Evolutionary conservation across 164 flowering plant genomes (phyloP).

Genomic region (Hamamelis virginiana): DNA sequence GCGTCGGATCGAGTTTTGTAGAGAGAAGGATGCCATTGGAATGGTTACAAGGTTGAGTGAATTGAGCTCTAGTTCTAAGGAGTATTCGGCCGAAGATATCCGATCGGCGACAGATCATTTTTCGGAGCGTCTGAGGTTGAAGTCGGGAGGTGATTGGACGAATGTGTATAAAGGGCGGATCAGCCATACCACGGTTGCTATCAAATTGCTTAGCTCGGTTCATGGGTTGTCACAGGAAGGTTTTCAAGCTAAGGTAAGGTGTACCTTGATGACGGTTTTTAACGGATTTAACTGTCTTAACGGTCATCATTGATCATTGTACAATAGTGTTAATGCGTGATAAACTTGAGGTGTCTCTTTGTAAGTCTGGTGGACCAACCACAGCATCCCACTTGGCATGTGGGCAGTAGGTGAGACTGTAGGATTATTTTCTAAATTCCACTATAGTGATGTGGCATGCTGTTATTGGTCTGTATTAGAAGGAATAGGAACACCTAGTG

Average conservation of each 20-base stretch:
- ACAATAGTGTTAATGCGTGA: background rate
- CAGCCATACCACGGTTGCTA: slow-evolving; percentile 34
- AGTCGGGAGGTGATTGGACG: slow-evolving; percentile 28
- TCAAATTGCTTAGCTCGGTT: slow-evolving; percentile 34
- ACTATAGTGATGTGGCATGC: no score
- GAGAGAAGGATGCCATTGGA: slow-evolving; percentile 48
- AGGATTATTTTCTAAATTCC: no score
- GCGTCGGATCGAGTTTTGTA: slow-evolving; percentile 57
- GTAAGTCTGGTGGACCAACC: background rate
- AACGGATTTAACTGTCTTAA: no score
- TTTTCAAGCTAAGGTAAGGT: slow-evolving; percentile 45
- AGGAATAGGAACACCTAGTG: no score
- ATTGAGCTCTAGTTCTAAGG: slow-evolving; percentile 32
- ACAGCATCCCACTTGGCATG: no score
- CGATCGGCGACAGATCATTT: slow-evolving; percentile 49
- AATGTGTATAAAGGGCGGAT: slow-evolving; percentile 47
- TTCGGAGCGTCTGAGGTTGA: slow-evolving; percentile 37
- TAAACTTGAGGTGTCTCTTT: background rate
- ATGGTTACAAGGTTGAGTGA: slow-evolving; percentile 20
- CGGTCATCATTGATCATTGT: background rate
- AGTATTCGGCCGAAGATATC: slow-evolving; percentile 50
- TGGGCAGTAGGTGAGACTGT: no score
- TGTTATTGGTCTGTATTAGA: no score
- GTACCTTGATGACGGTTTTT: no score
- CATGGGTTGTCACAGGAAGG: slow-evolving; percentile 24